A percentile compares a stretch with the other conserved stretches of the same genome.
Conservation (phyloP, 2,329 filamentous ascomycete species). For the Beauveria pseudobassiana region DNA sequence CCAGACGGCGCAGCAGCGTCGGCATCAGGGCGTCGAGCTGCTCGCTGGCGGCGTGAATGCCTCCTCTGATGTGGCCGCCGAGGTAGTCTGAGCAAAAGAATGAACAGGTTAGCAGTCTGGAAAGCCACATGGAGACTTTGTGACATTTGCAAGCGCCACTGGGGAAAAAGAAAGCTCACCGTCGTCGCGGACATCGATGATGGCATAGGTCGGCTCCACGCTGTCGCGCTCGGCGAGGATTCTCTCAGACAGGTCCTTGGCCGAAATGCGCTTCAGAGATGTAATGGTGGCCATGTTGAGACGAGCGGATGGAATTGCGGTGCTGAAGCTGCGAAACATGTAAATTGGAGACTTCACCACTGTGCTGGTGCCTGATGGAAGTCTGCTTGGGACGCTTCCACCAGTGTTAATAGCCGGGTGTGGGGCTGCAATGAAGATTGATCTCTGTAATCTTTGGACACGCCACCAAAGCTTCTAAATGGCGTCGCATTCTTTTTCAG, state of each 20-base stretch:
- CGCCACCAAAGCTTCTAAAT: no score
- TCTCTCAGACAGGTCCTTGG: constrained; percentile 58
- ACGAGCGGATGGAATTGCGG: not conserved
- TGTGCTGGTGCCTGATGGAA: not conserved
- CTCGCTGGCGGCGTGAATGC: constrained; percentile 65
- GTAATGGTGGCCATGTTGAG: not conserved
- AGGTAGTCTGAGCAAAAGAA: constrained; percentile 60
- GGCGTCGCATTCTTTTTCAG: no score
- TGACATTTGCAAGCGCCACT: not conserved
- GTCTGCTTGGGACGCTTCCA: not conserved
- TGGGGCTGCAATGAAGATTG: no score
- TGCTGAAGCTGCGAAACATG: not conserved
- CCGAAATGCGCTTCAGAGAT: constrained; percentile 50
- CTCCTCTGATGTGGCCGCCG: constrained; percentile 79
- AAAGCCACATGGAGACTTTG: not conserved
- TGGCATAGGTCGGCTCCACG: constrained; percentile 47
- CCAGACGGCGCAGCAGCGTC: constrained; percentile 70
- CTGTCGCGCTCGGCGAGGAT: constrained; percentile 45
- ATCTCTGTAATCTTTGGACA: no score
- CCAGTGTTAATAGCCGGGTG: not conserved
- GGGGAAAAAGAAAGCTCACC: constrained; percentile 37
- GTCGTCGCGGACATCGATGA: constrained; percentile 85
- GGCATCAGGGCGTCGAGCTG: constrained; percentile 71
- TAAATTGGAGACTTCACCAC: not conserved
- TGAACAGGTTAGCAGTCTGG: not conserved